Evolutionary conservation across 441 rosid genomes (phyloP).

Genomic region (Mallotus repandus): DNA sequence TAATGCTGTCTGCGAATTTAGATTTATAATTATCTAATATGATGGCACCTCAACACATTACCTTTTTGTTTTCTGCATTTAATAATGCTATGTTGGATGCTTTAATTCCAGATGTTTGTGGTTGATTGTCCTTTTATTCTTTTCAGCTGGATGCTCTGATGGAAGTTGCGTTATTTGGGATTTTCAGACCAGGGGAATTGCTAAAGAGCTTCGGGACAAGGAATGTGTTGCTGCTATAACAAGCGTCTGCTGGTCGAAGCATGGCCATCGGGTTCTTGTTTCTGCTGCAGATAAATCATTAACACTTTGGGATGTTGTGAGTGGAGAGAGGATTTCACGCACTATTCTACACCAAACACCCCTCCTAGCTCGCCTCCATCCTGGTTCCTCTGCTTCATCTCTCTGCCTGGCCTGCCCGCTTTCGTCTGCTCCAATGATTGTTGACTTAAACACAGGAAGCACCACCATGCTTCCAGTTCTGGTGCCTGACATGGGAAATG

Average conservation of each 20-base stretch:
- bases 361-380: slow-evolving; percentile 78
- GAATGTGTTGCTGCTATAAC: slow-evolving; percentile 80
- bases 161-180: slow-evolving; percentile 95
- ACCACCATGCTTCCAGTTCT: slow-evolving; percentile 67
- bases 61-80: no score
- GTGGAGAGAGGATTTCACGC: slow-evolving; percentile 64
- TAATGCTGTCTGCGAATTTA: no score
- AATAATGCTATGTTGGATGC: no score
- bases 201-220: slow-evolving; percentile 81
- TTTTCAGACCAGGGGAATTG: slow-evolving; percentile 91
- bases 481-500: slow-evolving; percentile 56
- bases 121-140: not conserved
- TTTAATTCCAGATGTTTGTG: not conserved
- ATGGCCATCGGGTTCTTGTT: slow-evolving; percentile 83
- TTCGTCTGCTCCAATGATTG: slow-evolving; percentile 92
- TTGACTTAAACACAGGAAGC: slow-evolving; percentile 63
- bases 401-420: slow-evolving; percentile 88
- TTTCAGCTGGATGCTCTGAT: slow-evolving; percentile 91
- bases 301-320: slow-evolving; percentile 83
- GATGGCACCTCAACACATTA: not conserved
- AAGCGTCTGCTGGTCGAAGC: slow-evolving; percentile 92
- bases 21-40: not conserved
- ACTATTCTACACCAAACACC: slow-evolving; percentile 73
- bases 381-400: slow-evolving; percentile 75
- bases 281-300: slow-evolving; percentile 95